phyloP scores from a whole-genome alignment of 805 yeast species.

The Ogataea methylovora region DNA sequence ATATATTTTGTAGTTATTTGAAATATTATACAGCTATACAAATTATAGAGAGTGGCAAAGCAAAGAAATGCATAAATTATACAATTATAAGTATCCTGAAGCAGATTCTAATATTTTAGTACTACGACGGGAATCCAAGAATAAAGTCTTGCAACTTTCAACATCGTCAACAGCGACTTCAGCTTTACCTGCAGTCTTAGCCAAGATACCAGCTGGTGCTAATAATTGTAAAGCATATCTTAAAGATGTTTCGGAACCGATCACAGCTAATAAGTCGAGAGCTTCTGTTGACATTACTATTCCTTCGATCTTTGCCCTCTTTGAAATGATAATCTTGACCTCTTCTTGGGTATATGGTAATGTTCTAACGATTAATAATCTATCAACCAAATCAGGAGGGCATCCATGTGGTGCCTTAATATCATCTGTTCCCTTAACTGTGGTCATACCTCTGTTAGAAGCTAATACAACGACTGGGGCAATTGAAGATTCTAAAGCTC shows the following conservation, averaged over 20 bases:
- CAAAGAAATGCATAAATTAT: too few relatives aligned
- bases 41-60: too few relatives aligned
- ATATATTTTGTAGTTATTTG: too few relatives aligned
- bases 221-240: slow-evolving; percentile 89
- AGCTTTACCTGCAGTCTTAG: slow-evolving; percentile 63
- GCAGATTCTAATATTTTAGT: slow-evolving; percentile 55
- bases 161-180: slow-evolving; percentile 64
- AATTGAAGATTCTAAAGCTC: slow-evolving; percentile 85
- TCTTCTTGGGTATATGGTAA: slow-evolving; percentile 82
- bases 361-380: slow-evolving; percentile 87
- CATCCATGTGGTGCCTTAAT: slow-evolving; percentile 90
- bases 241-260: slow-evolving; percentile 73
- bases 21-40: too few relatives aligned
- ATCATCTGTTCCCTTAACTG: slow-evolving; percentile 86
- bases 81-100: slow-evolving; percentile 15
- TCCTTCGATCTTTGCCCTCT: slow-evolving; percentile 74
- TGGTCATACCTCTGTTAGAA: slow-evolving; percentile 89
- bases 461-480: slow-evolving; percentile 96
- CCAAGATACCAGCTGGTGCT: slow-evolving; percentile 82
- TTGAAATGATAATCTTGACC: slow-evolving; percentile 71
- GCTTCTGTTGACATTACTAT: slow-evolving; percentile 63
- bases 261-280: slow-evolving; percentile 60
- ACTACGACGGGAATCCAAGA: slow-evolving; percentile 81
- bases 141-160: slow-evolving; percentile 75
- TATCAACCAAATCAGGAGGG: slow-evolving; percentile 90